Evolutionary conservation across 2,329 filamentous ascomycete genomes (phyloP).

Genomic region (Ceratocystis destructans): DNA sequence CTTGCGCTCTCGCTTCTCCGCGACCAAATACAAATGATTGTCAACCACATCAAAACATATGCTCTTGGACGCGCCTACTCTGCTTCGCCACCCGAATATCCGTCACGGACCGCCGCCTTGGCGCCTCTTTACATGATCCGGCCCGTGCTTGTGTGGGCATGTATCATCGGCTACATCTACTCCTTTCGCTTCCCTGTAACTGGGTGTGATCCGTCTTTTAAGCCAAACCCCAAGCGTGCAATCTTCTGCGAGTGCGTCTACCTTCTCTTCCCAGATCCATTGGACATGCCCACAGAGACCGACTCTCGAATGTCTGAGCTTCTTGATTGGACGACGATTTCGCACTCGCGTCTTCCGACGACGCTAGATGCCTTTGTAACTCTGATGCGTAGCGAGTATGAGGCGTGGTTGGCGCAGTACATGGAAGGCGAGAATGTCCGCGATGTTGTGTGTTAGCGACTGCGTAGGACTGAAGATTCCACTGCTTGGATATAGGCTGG

Average conservation of each 20-base stretch:
- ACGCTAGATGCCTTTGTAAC: conserved; percentile 11
- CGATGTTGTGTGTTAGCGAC: background rate
- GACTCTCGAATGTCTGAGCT: conserved; percentile 16
- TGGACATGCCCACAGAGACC: background rate
- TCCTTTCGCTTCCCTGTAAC: conserved; percentile 12
- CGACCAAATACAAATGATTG: conserved; percentile 16
- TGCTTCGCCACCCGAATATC: background rate
- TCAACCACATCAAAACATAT: conserved; percentile 18
- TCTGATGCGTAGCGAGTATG: conserved; percentile 16
- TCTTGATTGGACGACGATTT: conserved; percentile 16
- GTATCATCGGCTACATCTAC: conserved; percentile 19
- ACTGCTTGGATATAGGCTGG: background rate
- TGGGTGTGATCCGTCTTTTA: conserved; percentile 10
- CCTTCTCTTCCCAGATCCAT: conserved; percentile 12
- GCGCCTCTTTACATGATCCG: conserved; percentile 11
- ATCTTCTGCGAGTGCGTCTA: conserved; percentile 18
- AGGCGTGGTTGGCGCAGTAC: conserved; percentile 5
- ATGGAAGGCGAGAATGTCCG: background rate
- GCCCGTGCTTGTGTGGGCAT: conserved; percentile 18
- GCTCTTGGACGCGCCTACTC: conserved; percentile 6
- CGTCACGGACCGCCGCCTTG: background rate
- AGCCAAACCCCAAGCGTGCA: conserved; percentile 13
- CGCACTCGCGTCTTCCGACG: conserved; percentile 14
- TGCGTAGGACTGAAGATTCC: background rate
- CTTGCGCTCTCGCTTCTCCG: conserved; percentile 9